Evolutionary conservation across 768 basidiomycete species (phyloP).

Genomic region (Sporobolomyces roseus): DNA sequence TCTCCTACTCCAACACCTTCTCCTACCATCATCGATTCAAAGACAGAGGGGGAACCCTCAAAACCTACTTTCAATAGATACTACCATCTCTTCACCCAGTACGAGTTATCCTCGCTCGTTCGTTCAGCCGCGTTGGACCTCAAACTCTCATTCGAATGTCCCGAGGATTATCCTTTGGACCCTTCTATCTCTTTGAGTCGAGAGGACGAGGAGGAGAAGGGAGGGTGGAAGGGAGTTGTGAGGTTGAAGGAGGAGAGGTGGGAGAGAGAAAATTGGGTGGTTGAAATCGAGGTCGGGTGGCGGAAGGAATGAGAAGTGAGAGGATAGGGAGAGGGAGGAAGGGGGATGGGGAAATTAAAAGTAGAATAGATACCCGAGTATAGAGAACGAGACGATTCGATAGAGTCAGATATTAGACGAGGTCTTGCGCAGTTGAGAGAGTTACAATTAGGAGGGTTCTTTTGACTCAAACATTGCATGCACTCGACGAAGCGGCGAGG

Average conservation of each 20-base stretch:
- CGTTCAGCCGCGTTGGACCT: slow-evolving; percentile 61
- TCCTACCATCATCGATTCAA: background rate
- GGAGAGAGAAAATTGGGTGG: slow-evolving; percentile 42
- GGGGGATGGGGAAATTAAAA: background rate
- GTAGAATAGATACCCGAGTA: background rate
- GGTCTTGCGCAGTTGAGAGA: too few species aligned
- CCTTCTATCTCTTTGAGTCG: slow-evolving; percentile 2
- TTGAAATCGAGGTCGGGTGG: slow-evolving; percentile 35
- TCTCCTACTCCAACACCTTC: background rate
- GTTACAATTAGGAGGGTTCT: too few species aligned
- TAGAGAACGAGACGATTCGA: too few species aligned
- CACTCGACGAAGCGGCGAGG: too few species aligned
- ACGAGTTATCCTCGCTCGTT: slow-evolving; percentile 68
- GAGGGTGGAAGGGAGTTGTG: slow-evolving; percentile 61
- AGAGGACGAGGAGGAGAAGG: background rate
- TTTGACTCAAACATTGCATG: too few species aligned
- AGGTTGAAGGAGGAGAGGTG: slow-evolving; percentile 60
- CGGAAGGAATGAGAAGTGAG: background rate
- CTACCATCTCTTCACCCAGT: slow-evolving; percentile 88
- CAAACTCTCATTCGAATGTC: slow-evolving; percentile 54
- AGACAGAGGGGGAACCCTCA: background rate
- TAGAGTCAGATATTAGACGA: too few species aligned
- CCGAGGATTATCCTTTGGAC: background rate
- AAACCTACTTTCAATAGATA: slow-evolving; percentile 71
- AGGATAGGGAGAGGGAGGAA: background rate